phyloP scores from a whole-genome alignment of 345 rosid genomes.

The Lepidium sativum region DNA sequence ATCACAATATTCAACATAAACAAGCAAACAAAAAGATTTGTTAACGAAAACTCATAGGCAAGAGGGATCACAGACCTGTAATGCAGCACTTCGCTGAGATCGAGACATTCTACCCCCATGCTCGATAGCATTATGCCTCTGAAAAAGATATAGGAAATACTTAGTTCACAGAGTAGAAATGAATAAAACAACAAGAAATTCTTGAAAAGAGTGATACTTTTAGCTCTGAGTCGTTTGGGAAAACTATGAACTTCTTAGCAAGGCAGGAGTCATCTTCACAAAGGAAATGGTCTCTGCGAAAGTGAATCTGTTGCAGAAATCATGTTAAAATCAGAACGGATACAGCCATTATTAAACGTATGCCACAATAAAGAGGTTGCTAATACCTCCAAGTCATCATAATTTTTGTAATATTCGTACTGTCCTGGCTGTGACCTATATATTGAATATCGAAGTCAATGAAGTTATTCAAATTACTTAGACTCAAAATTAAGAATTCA shows the following conservation, averaged over 20 bases:
- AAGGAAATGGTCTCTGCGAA: constrained; percentile 75
- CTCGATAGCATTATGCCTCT: constrained; percentile 89
- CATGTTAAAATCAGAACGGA: background rate
- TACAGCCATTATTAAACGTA: background rate
- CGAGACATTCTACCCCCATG: constrained; percentile 98
- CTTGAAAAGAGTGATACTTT: constrained; percentile 43
- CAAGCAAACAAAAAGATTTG: background rate
- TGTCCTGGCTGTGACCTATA: constrained; percentile 92
- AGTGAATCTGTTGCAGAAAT: constrained; percentile 59
- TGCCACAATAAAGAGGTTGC: background rate
- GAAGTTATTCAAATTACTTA: background rate
- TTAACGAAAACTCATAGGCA: background rate
- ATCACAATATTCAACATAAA: constrained; percentile 1
- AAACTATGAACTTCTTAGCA: constrained; percentile 78
- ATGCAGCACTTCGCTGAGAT: constrained; percentile 83
- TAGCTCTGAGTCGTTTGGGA: constrained; percentile 77
- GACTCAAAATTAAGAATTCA: background rate
- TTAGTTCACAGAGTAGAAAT: background rate
- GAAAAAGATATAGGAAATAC: constrained; percentile 3
- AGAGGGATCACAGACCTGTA: constrained; percentile 48
- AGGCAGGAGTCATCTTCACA: constrained; percentile 97
- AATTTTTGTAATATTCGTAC: constrained; percentile 76
- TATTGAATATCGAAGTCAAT: constrained; percentile 9
- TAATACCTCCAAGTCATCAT: constrained; percentile 80
- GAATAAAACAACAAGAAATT: background rate